Base-by-base conservation (phyloP, 2,329 filamentous ascomycete genomes). In the Sclerotinia trifoliorum region DNA sequence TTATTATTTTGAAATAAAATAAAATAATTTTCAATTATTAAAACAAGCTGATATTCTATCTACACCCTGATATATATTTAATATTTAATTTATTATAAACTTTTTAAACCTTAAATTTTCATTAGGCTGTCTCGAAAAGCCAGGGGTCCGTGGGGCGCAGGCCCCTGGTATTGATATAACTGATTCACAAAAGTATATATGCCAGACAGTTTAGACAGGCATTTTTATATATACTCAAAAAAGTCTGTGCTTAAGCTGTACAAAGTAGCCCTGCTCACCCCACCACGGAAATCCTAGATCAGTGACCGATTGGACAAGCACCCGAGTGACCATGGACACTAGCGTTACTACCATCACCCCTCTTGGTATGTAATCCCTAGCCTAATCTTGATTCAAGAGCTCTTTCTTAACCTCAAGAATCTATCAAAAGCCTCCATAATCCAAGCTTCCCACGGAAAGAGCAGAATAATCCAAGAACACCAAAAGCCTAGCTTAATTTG, bases 321-420 rank as follows among this genome's bases (percentile, higher is more conserved):
- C 6, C 32, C 32, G 55, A 57, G 35, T 7, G 7, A 57, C 7
- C 32, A 57, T 35, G 32, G n/a, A 39, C 13, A 24, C 54, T 35
- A 56, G 29, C 11, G 6, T 6, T 17, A 24, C 32, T 24, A 21
- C 32, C 24, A 35, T 32, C 54, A 39, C 55, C 55, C 55, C 55
- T 57, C 32, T 24, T 57, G 55, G 57, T 62, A 62, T 46, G 46
- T 62, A 49, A 49, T 15, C n/a, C 13, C 19, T 35, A 49, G 15
- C 13, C 21, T 51, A 21, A 62, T 51, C 48, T 51, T 24, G 21
- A 51, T n/a, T n/a, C n/a, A 39, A 42, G 1, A 62, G 32, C 60
- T 49, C 26, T 26, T 51, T 42, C 51, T 46, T 62, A 62, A 62
- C 46, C 46, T 62, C n/a, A 32, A 62, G 15, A 62, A 51, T 51